Evolutionary conservation across 306 rosid species (phyloP), one percentile per base, ranked within the genome.

Genomic region (Nissolia schottii): DNA sequence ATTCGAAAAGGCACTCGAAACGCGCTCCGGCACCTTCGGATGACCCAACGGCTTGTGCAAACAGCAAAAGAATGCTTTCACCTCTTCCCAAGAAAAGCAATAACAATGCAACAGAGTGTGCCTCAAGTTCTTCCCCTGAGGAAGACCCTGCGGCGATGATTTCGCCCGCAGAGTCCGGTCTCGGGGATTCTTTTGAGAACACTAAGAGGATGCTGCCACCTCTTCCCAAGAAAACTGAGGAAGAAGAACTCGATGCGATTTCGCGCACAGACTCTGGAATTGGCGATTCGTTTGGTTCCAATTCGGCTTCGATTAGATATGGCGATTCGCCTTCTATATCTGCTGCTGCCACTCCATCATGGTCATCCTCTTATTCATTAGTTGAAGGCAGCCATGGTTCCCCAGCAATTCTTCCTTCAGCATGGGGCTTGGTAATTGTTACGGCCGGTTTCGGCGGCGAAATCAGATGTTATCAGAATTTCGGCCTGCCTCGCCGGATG

Each of bases 351-450:
- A 43, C 51, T 35, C 54, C 86, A 64, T 79, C 84, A 1, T 80
- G 86, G 85, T 84, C 63, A 2, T 37, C 78, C 11, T 35, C 71
- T 62, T 63, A 27, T 48, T 54, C 78, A 20, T 14, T 31, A 56
- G 7, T 72, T 31, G 96, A 81, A 20, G 79, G 84, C 32, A 53
- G 43, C 67, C 62, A 80, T 32, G 83, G 70, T 14, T 81, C 62
- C 68, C 60, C 85, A 18, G 24, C 84, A n/a, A 63, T 75, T 2
- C 77, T 78, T 70, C 83, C 91, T 41, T 71, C 89, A 1, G 92
- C 91, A n/a, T 92, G 96, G 97, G 97, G 97, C 5, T 76, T 89
- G 80, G 97, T 92, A 25, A 89, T 92, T 54, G 96, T 92, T 22
- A 87, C 94, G 0, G 96, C 92, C 0, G 88, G 96, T 13, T 58